These are phyloP conservation scores for Fusarium pseudocircinatum DNA, from an alignment of 2,329 filamentous ascomycete species.

Conservation along the genomic window DNA sequence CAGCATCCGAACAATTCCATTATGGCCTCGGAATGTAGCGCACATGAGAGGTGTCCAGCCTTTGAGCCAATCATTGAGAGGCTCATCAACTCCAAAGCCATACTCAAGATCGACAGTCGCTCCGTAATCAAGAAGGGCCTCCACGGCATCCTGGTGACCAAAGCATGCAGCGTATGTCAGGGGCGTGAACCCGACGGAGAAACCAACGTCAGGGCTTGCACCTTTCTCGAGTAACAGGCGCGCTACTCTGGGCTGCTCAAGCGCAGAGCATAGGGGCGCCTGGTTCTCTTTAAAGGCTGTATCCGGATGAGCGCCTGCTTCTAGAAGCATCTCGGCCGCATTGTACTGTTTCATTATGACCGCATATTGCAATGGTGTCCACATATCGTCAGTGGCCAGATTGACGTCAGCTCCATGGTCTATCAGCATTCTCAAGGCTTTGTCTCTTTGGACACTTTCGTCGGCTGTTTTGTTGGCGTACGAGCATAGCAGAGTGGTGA, in stretches of 20 bases:
- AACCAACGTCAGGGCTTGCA: background rate
- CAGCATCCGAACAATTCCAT: background rate
- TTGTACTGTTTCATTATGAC: rapidly evolving
- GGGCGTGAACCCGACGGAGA: rapidly evolving
- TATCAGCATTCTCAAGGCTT: background rate
- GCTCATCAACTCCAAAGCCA: background rate
- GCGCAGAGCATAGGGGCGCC: background rate
- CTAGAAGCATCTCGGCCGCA: background rate
- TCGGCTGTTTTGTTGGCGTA: background rate
- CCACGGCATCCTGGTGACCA: rapidly evolving
- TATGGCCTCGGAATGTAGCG: background rate
- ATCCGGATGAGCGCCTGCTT: background rate
- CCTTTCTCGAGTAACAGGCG: background rate
- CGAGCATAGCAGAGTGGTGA: background rate
- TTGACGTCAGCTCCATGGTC: background rate
- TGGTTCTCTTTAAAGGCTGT: rapidly evolving
- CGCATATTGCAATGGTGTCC: background rate
- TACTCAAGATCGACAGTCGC: background rate
- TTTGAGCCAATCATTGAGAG: rapidly evolving
- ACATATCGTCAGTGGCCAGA: rapidly evolving
- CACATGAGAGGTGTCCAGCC: background rate
- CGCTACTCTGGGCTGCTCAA: background rate
- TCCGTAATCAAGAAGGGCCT: background rate
- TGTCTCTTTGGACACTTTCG: background rate
- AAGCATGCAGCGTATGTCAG: background rate